Percentiles rank a stretch among this genome's conserved stretches.
phyloP scores from a whole-genome alignment of 2,329 filamentous ascomycete species.

The Trichoderma polysporum region DNA sequence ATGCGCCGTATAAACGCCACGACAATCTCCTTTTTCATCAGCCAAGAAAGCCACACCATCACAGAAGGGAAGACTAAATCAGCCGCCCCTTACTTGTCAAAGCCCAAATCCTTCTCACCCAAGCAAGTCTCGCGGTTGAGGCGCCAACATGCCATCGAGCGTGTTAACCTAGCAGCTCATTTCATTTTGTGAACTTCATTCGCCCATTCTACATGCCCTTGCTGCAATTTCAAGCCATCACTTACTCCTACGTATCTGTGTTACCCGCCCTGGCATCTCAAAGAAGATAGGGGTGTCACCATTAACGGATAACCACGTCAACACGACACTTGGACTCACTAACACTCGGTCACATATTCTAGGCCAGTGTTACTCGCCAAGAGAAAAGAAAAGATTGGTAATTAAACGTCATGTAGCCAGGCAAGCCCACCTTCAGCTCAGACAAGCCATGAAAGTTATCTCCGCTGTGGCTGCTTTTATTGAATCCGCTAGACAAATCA shows the following conservation, averaged over 20 bases:
- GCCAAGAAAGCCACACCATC: slow-evolving; percentile 10
- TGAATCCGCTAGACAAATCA: slow-evolving; percentile 8
- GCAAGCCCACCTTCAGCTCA: background rate
- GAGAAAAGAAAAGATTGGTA: background rate
- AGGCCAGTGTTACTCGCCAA: background rate
- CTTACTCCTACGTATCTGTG: background rate
- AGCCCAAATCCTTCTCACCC: background rate
- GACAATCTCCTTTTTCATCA: background rate
- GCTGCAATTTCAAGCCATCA: background rate
- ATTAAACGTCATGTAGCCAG: background rate
- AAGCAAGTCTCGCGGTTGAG: background rate
- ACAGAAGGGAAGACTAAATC: background rate
- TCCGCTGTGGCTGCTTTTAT: slow-evolving; percentile 16
- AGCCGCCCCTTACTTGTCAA: background rate
- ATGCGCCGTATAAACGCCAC: slow-evolving; percentile 2
- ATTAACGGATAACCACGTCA: background rate
- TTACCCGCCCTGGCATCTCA: background rate
- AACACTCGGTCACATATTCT: background rate
- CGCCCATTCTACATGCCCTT: background rate
- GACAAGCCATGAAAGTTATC: background rate
- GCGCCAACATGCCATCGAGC: background rate
- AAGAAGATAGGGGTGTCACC: background rate
- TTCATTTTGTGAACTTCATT: background rate
- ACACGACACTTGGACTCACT: background rate
- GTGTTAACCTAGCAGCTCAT: background rate